Conservation (phyloP, 139 green algal species). For the Chlorella ohadii region DNA sequence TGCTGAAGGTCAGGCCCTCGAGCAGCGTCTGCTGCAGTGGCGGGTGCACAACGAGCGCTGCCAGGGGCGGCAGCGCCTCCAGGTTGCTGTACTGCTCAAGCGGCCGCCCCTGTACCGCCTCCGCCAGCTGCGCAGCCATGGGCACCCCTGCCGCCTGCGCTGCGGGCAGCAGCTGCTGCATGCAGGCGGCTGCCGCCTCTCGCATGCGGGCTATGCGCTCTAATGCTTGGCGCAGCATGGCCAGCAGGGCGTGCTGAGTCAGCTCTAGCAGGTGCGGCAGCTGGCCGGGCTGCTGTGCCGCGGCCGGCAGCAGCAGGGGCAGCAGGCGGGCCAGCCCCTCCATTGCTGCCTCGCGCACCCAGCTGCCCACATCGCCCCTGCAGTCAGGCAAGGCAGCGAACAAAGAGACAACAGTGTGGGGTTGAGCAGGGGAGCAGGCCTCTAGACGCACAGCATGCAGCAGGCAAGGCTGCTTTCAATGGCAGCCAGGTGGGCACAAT, state of each 20-base stretch:
- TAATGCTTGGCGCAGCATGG: constrained; percentile 77
- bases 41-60: constrained; percentile 41
- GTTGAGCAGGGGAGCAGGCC: too few relatives aligned
- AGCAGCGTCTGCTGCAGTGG: constrained; percentile 55
- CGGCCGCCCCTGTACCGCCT: not conserved
- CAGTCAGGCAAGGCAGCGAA: too few relatives aligned
- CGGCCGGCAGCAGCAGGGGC: constrained; percentile 35
- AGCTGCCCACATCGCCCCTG: constrained; percentile 95
- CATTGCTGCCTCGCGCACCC: constrained; percentile 92
- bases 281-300: not conserved
- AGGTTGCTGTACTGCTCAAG: constrained; percentile 17
- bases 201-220: constrained; percentile 89
- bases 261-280: constrained; percentile 1
- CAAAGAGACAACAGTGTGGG: too few relatives aligned
- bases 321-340: constrained; percentile 47
- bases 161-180: constrained; percentile 18
- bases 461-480: too few relatives aligned
- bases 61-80: constrained; percentile 54
- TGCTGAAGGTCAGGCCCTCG: constrained; percentile 81
- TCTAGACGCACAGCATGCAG: too few relatives aligned
- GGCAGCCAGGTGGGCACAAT: too few relatives aligned
- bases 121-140: constrained; percentile 1
- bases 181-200: constrained; percentile 46
- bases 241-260: constrained; percentile 30
- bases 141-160: constrained; percentile 22